Percentiles rank a stretch among this genome's conserved stretches.
phyloP scores from a whole-genome alignment of 148 eudicot species.

The Rhododendron griersonianum region DNA sequence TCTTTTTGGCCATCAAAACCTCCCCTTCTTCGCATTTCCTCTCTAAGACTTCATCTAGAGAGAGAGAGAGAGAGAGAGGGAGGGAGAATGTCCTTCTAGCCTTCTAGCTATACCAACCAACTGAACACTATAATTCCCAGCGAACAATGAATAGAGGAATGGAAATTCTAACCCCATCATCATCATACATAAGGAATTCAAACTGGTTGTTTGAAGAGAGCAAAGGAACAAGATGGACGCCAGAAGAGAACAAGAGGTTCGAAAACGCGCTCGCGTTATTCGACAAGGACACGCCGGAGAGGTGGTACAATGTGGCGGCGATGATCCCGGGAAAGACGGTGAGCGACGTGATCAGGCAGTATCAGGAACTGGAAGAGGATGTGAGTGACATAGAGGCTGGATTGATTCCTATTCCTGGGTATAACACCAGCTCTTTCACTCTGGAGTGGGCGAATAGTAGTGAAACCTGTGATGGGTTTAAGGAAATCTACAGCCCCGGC shows the following conservation, averaged over 20 bases:
- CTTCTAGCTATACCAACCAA: neutral
- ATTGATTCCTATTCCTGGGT: conserved; percentile 39
- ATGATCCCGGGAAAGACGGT: conserved; percentile 54
- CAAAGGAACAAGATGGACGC: conserved; percentile 36
- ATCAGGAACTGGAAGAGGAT: conserved; percentile 44
- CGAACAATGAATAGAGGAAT: conserved; percentile 27
- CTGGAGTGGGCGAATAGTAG: conserved; percentile 36
- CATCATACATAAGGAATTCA: conserved; percentile 20
- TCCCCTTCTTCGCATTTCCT: conserved; percentile 14
- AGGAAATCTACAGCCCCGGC: conserved; percentile 24
- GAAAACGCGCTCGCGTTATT: conserved; percentile 47
- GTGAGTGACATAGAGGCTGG: conserved; percentile 55
- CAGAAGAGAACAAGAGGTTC: conserved; percentile 47
- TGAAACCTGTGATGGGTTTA: conserved; percentile 27
- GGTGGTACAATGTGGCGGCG: conserved; percentile 52
- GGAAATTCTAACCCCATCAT: conserved; percentile 20
- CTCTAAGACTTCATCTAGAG: neutral
- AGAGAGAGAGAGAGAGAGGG: neutral
- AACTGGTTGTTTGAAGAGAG: conserved; percentile 39
- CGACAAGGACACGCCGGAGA: conserved; percentile 49
- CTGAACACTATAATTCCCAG: neutral
- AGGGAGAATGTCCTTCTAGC: neutral
- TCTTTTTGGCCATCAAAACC: conserved; percentile 16
- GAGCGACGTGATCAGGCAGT: conserved; percentile 47
- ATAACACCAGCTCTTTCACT: conserved; percentile 27